These are phyloP conservation scores for Colletotrichum agaves DNA, from an alignment of 2,329 filamentous ascomycete species.

Conservation along the genomic window DNA sequence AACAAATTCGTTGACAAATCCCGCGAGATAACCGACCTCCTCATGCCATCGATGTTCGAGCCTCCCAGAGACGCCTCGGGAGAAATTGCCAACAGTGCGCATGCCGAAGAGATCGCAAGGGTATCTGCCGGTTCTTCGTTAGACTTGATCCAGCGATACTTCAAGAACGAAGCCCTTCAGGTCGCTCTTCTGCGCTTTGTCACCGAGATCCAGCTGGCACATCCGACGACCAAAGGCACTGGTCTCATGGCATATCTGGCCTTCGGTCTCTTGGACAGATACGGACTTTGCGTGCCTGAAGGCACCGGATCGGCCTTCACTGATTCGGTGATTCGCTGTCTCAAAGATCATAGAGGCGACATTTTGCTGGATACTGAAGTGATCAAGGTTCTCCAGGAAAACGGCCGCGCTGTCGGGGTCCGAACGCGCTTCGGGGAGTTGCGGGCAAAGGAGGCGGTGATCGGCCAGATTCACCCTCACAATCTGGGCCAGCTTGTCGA, in stretches of 20 bases:
- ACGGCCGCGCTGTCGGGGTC: neutral
- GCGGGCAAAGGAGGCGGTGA: neutral
- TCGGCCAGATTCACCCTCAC: conserved; percentile 5
- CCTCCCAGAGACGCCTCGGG: conserved; percentile 1
- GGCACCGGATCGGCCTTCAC: neutral
- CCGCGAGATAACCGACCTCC: conserved; percentile 7
- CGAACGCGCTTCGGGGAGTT: neutral
- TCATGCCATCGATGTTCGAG: conserved; percentile 18
- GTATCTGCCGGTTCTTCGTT: neutral
- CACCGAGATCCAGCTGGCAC: conserved; percentile 8
- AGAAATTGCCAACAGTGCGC: neutral
- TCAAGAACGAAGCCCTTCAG: neutral
- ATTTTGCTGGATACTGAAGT: neutral
- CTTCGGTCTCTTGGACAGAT: conserved; percentile 11
- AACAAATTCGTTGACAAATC: neutral
- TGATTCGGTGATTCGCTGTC: neutral
- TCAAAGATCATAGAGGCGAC: neutral
- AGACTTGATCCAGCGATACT: neutral
- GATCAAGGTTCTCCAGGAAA: neutral
- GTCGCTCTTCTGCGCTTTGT: conserved; percentile 3
- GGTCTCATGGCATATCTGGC: conserved; percentile 14
- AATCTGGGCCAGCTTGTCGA: neutral
- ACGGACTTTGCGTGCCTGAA: neutral
- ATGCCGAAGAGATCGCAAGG: neutral
- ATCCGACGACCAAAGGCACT: conserved; percentile 5